These are phyloP conservation scores for Sporothrix protearum DNA, from an alignment of 2,329 filamentous ascomycete species.

Conservation along the genomic window DNA sequence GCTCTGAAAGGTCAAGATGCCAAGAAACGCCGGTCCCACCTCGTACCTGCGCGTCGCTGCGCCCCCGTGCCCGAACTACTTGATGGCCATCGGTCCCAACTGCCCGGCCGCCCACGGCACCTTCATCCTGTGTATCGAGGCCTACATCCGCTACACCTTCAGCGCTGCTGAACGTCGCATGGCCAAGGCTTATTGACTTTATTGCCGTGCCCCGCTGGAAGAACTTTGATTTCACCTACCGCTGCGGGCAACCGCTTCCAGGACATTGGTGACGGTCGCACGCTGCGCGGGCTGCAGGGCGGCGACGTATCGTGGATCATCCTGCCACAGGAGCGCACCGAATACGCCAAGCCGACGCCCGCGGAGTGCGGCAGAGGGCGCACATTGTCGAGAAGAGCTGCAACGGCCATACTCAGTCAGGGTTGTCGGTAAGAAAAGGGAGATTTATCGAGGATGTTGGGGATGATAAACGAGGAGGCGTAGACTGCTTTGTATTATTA, in stretches of 20 bases:
- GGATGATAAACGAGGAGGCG: neutral
- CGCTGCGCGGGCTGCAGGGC: neutral
- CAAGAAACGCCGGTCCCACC: constrained; percentile 50
- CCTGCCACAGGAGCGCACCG: neutral
- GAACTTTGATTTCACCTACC: neutral
- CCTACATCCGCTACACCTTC: constrained; percentile 40
- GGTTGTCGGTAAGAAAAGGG: neutral
- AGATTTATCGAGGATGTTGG: neutral
- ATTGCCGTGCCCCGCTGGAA: neutral
- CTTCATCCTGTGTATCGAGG: constrained; percentile 17
- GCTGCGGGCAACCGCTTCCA: constrained; percentile 5
- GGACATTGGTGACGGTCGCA: neutral
- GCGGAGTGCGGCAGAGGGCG: neutral
- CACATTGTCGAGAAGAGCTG: neutral
- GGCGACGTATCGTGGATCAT: neutral
- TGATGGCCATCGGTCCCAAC: constrained; percentile 30
- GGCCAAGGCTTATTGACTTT: constrained; percentile 35
- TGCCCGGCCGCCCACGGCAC: constrained; percentile 17
- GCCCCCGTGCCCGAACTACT: constrained; percentile 33
- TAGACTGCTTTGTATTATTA: neutral
- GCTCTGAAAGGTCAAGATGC: constrained; percentile 47
- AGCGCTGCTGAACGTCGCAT: constrained; percentile 49
- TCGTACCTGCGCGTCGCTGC: constrained; percentile 35
- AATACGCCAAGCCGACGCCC: neutral
- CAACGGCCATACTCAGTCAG: neutral